These are phyloP conservation scores for Oryza punctata DNA, from an alignment of 176 grass and related monocot genomes.

Conservation along the genomic window DNA sequence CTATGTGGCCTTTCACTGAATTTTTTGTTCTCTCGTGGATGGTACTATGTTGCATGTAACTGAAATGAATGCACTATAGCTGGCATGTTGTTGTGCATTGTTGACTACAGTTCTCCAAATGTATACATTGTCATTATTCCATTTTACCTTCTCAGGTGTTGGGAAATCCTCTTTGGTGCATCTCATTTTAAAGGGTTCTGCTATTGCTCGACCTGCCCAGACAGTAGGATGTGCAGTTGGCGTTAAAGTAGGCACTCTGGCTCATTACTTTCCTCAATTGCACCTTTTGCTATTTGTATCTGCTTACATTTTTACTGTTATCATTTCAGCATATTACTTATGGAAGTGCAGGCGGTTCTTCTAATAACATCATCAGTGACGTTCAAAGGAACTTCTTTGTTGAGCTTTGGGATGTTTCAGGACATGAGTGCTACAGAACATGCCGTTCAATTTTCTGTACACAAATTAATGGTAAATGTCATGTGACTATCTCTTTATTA, in stretches of 20 bases:
- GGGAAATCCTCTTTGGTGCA: constrained; percentile 89
- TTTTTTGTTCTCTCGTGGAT: not conserved
- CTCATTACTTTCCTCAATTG: constrained; percentile 9
- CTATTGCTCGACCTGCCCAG: constrained; percentile 65
- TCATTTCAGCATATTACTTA: constrained; percentile 83
- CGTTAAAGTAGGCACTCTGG: constrained; percentile 59
- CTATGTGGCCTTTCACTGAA: not conserved
- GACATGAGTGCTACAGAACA: constrained; percentile 87
- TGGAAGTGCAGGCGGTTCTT: constrained; percentile 72
- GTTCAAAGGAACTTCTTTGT: constrained; percentile 89
- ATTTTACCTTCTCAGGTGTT: constrained; percentile 54
- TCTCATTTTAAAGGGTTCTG: constrained; percentile 76
- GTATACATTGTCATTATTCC: constrained; percentile 3
- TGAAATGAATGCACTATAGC: constrained; percentile 13
- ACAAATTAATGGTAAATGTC: constrained; percentile 77
- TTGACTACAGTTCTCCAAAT: constrained; percentile 25
- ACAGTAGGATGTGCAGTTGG: constrained; percentile 77
- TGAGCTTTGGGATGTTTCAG: constrained; percentile 95
- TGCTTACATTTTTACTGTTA: constrained; percentile 38
- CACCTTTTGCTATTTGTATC: constrained; percentile 20
- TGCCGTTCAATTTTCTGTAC: constrained; percentile 88
- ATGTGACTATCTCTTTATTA: not conserved
- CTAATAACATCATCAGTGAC: constrained; percentile 65
- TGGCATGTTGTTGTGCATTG: constrained; percentile 1
- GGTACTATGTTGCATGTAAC: not conserved